Conservation (phyloP, 2,329 filamentous ascomycete genomes). For the Fonsecaea erecta region DNA sequence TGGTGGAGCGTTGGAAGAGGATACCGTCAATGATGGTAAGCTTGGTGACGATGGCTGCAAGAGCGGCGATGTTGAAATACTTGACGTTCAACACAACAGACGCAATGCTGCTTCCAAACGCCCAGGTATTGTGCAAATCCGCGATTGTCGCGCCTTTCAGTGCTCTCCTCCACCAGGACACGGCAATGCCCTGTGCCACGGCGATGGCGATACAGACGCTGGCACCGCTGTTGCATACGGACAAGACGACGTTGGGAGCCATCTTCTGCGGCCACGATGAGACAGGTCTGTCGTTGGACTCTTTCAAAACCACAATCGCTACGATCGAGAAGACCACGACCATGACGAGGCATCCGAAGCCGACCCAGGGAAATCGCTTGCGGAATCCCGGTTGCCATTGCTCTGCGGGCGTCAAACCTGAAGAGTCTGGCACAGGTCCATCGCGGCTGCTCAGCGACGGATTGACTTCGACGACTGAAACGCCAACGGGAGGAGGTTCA, state of each 20-base stretch:
- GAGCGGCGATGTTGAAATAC: constrained; percentile 20
- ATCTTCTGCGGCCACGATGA: not conserved
- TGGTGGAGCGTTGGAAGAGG: constrained; percentile 24
- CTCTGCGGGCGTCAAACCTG: not conserved
- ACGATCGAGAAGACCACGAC: not conserved
- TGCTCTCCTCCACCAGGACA: constrained; percentile 28
- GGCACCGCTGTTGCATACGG: not conserved
- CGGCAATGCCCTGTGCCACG: constrained; percentile 19
- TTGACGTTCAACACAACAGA: constrained; percentile 1
- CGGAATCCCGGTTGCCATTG: not conserved
- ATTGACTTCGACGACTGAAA: not conserved
- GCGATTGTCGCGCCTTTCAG: constrained; percentile 28
- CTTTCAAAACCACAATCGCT: not conserved
- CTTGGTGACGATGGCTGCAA: constrained; percentile 18
- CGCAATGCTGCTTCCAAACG: constrained; percentile 5
- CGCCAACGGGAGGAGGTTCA: not conserved
- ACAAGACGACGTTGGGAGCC: not conserved
- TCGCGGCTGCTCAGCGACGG: not conserved
- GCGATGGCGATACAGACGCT: constrained; percentile 9
- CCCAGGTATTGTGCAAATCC: constrained; percentile 24
- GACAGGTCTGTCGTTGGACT: not conserved
- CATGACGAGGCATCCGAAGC: not conserved
- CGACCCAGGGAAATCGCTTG: not conserved
- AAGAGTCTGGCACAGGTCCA: not conserved
- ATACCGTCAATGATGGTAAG: constrained; percentile 22